These are phyloP conservation scores for Pelargonium myrrhifolium DNA, from an alignment of 441 rosid genomes.

Conservation along the genomic window DNA sequence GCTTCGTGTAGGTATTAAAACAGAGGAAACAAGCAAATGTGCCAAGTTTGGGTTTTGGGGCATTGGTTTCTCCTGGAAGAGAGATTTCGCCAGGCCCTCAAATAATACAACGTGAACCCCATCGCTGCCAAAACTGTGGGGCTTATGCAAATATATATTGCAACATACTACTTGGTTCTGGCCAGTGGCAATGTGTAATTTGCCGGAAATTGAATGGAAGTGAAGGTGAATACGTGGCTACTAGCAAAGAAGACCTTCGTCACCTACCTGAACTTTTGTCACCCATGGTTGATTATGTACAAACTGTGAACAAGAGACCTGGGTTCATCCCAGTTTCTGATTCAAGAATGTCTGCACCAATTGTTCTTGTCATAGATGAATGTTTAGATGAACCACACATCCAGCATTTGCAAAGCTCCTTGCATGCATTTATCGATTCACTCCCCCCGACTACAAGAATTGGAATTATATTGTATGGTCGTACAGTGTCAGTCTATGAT, in stretches of 20 bases:
- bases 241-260: slow-evolving; percentile 61
- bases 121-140: slow-evolving; percentile 85
- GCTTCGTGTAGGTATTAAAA: slow-evolving; percentile 54
- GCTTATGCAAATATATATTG: slow-evolving; percentile 78
- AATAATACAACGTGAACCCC: slow-evolving; percentile 70
- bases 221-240: slow-evolving; percentile 77
- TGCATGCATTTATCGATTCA: slow-evolving; percentile 89
- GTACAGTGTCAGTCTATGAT: slow-evolving; percentile 82
- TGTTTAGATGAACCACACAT: slow-evolving; percentile 93
- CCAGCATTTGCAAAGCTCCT: slow-evolving; percentile 88
- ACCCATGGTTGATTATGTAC: slow-evolving; percentile 76
- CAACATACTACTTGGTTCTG: slow-evolving; percentile 77
- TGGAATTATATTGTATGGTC: slow-evolving; percentile 77
- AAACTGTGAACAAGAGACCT: slow-evolving; percentile 73
- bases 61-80: slow-evolving; percentile 79
- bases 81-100: slow-evolving; percentile 79
- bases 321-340: slow-evolving; percentile 86
- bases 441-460: slow-evolving; percentile 67
- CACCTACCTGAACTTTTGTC: slow-evolving; percentile 69
- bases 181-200: slow-evolving; percentile 93
- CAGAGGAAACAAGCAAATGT: slow-evolving; percentile 83
- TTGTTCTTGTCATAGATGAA: slow-evolving; percentile 82
- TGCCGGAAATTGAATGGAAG: slow-evolving; percentile 69
- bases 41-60: slow-evolving; percentile 91
- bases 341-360: slow-evolving; percentile 75